Evolutionary conservation across 2,329 filamentous ascomycete genomes (phyloP).

Genomic region (Alternaria tenuissima): DNA sequence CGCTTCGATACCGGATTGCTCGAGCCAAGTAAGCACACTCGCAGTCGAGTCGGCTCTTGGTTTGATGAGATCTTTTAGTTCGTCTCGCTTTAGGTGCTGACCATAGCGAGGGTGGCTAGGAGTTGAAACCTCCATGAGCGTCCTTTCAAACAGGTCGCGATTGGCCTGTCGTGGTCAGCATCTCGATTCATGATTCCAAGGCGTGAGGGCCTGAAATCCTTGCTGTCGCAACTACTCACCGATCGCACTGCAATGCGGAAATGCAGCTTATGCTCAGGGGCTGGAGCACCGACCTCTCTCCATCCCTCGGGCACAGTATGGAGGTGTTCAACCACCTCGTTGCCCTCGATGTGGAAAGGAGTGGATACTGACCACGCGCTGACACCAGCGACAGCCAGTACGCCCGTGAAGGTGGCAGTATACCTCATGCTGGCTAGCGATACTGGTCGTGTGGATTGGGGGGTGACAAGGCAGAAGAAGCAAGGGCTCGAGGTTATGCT

Average conservation of each 20-base stretch:
- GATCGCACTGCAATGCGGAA: constrained; percentile 52
- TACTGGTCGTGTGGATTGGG: constrained; percentile 2
- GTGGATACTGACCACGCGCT: constrained; percentile 30
- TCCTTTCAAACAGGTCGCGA: constrained; percentile 63
- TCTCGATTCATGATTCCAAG: background rate
- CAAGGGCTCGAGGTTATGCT: background rate
- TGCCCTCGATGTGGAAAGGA: constrained; percentile 35
- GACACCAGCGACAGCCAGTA: constrained; percentile 43
- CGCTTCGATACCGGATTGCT: constrained; percentile 57
- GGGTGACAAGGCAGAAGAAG: background rate
- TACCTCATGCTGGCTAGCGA: constrained; percentile 36
- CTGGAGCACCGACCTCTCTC: constrained; percentile 45
- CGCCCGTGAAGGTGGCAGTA: constrained; percentile 41
- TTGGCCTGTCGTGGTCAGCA: constrained; percentile 56
- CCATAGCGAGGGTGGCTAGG: constrained; percentile 68
- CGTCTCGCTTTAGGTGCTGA: constrained; percentile 67
- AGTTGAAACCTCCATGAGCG: constrained; percentile 68
- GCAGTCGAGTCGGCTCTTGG: constrained; percentile 59
- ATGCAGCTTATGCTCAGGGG: constrained; percentile 42
- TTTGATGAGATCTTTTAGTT: constrained; percentile 64
- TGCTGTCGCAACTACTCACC: constrained; percentile 33
- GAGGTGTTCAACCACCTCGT: constrained; percentile 44
- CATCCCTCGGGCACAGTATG: constrained; percentile 47
- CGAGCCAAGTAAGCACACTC: constrained; percentile 65
- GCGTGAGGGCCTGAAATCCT: background rate